Evolutionary conservation across 2,329 filamentous ascomycete genomes (phyloP).

Genomic region (Parastagonospora avenae): DNA sequence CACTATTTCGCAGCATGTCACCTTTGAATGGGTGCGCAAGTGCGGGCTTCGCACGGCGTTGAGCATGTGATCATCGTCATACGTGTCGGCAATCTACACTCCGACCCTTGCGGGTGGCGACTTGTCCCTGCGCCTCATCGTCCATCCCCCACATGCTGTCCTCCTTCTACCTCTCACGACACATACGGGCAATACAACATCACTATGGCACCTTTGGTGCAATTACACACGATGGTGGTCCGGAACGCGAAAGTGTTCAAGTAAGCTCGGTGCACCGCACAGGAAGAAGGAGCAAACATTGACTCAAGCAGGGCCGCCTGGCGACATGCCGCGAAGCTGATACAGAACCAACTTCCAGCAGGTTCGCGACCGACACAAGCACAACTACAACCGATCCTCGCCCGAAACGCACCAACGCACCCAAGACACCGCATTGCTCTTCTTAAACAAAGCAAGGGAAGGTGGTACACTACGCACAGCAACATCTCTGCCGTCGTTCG

Average conservation of each 20-base stretch:
- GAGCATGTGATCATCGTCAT: conserved; percentile 22
- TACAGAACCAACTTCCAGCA: conserved; percentile 52
- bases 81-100: conserved; percentile 13
- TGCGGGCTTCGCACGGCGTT: not conserved
- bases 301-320: conserved; percentile 51
- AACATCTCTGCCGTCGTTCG: conserved; percentile 52
- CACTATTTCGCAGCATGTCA: too few relatives aligned
- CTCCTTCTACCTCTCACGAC: conserved; percentile 13
- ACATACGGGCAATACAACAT: conserved; percentile 20
- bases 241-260: conserved; percentile 49
- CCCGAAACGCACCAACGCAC: conserved; percentile 61
- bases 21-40: too few relatives aligned
- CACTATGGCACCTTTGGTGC: conserved; percentile 48
- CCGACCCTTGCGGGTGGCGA: conserved; percentile 21
- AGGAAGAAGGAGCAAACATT: conserved; percentile 7
- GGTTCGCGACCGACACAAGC: conserved; percentile 50
- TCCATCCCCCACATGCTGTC: conserved; percentile 21
- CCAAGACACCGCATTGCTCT: conserved; percentile 66
- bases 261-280: conserved; percentile 28
- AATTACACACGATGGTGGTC: conserved; percentile 48
- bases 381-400: conserved; percentile 65
- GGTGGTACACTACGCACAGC: conserved; percentile 66
- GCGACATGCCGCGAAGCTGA: conserved; percentile 53
- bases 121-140: conserved; percentile 26
- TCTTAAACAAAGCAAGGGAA: conserved; percentile 67